Percentiles rank a stretch among this genome's conserved stretches.
These are phyloP conservation scores for Panicum hallii DNA, from an alignment of 202 grass and related monocot species.

Conservation along the genomic window DNA sequence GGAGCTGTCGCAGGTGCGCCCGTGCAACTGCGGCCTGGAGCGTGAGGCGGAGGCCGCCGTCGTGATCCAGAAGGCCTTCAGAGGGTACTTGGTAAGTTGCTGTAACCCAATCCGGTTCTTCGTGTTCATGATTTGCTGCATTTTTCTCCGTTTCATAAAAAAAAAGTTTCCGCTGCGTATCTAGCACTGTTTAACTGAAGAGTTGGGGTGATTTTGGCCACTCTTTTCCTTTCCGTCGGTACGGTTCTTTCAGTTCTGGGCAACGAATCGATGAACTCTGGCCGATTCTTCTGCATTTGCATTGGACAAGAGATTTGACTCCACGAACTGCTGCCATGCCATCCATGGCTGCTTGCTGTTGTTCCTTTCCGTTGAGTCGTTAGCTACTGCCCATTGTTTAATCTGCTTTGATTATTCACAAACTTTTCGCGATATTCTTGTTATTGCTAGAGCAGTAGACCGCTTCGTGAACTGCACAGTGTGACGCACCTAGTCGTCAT, in stretches of 20 bases:
- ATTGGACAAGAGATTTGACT: conserved; percentile 52
- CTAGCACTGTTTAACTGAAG: not conserved
- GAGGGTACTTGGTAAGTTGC: conserved; percentile 68
- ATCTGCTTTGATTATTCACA: conserved; percentile 22
- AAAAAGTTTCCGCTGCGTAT: not conserved
- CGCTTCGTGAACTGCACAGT: conserved; percentile 5
- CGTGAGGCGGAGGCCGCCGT: conserved; percentile 46
- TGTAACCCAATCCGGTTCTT: not conserved
- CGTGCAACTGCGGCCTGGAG: conserved; percentile 60
- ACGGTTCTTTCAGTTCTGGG: not conserved
- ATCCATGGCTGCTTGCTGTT: not conserved
- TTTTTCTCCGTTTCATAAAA: not conserved
- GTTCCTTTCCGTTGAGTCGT: conserved; percentile 34
- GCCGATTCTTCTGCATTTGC: conserved; percentile 45
- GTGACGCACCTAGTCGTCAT: conserved; percentile 55
- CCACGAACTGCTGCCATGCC: not conserved
- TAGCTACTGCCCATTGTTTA: conserved; percentile 39
- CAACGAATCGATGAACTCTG: conserved; percentile 16
- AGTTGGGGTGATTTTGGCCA: not conserved
- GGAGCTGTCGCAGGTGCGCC: conserved; percentile 55
- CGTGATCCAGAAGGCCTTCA: conserved; percentile 83
- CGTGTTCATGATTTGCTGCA: not conserved
- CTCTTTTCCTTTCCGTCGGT: not conserved
- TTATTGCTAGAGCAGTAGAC: not conserved
- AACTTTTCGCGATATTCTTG: conserved; percentile 18